Percentiles rank a stretch among this genome's conserved stretches.
phyloP scores from a whole-genome alignment of 208 protist genomes.

The Trypanosomatidae sp. region DNA sequence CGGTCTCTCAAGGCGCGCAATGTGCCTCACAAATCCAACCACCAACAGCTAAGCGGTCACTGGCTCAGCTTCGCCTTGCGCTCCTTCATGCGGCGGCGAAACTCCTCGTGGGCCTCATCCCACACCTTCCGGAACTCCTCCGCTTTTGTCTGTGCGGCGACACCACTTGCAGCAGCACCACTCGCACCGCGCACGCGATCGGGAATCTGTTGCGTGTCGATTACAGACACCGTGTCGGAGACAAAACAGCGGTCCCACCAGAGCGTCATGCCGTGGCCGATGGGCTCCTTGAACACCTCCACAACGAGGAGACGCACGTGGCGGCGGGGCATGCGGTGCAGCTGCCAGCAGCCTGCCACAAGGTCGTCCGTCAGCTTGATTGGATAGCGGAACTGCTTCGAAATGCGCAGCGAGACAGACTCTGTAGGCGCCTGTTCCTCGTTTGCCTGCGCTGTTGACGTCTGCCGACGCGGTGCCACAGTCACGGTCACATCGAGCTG shows the following conservation, averaged over 20 bases:
- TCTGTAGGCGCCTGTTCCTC: not conserved
- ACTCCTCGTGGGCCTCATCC: conserved; percentile 69
- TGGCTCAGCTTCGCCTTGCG: conserved; percentile 8
- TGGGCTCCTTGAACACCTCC: conserved; percentile 64
- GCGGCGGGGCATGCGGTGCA: conserved; percentile 43
- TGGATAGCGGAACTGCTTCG: conserved; percentile 49
- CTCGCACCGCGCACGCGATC: conserved; percentile 44
- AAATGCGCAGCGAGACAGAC: conserved; percentile 3
- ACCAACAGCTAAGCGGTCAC: no score
- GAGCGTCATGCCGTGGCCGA: conserved; percentile 56
- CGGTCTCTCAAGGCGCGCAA: no score
- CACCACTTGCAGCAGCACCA: conserved; percentile 6
- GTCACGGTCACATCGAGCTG: conserved; percentile 12
- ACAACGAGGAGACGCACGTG: conserved; percentile 59
- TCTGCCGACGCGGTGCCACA: not conserved
- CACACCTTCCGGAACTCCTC: conserved; percentile 59
- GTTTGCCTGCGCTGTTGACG: not conserved
- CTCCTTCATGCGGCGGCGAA: conserved; percentile 47
- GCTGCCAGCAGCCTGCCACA: conserved; percentile 75
- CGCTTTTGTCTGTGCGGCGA: conserved; percentile 3
- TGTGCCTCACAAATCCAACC: no score
- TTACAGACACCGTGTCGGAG: conserved; percentile 42
- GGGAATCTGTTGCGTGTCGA: conserved; percentile 47
- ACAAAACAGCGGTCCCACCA: conserved; percentile 83
- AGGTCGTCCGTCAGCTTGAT: conserved; percentile 65